These are phyloP conservation scores for Reticulascus tulasneorum DNA, from an alignment of 2,329 filamentous ascomycete genomes.

Conservation along the genomic window DNA sequence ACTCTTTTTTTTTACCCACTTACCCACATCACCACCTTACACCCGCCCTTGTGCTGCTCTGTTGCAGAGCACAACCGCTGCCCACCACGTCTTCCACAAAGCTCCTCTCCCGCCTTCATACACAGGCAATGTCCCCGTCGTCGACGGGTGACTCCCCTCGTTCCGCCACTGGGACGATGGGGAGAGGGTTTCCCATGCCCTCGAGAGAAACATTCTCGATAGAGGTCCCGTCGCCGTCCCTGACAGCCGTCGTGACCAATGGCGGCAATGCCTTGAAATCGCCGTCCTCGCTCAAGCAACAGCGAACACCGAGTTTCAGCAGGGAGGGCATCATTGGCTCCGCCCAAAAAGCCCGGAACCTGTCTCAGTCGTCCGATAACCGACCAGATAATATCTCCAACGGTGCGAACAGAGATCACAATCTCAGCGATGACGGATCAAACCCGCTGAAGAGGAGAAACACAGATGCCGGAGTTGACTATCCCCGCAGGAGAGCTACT, in stretches of 20 bases:
- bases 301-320: constrained; percentile 47
- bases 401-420: constrained; percentile 39
- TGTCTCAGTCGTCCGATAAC: constrained; percentile 52
- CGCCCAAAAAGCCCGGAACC: constrained; percentile 50
- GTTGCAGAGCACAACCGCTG: constrained; percentile 10
- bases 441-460: constrained; percentile 60
- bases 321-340: constrained; percentile 51
- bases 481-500: constrained; percentile 60
- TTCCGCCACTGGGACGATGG: constrained; percentile 33
- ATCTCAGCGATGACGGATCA: constrained; percentile 50
- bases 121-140: constrained; percentile 46
- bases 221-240: constrained; percentile 43
- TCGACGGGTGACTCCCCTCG: constrained; percentile 51
- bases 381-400: constrained; percentile 37
- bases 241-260: constrained; percentile 36
- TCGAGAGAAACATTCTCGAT: constrained; percentile 45
- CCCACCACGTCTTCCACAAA: constrained; percentile 17
- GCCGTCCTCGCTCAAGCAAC: constrained; percentile 43
- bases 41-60: constrained; percentile 7
- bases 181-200: constrained; percentile 41
- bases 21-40: not conserved
- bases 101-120: constrained; percentile 17
- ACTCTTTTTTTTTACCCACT: constrained; percentile 1
- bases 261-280: constrained; percentile 46
- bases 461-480: constrained; percentile 58